Conservation (phyloP, 495 filamentous ascomycete genomes). For the Amorphotheca resinae region DNA sequence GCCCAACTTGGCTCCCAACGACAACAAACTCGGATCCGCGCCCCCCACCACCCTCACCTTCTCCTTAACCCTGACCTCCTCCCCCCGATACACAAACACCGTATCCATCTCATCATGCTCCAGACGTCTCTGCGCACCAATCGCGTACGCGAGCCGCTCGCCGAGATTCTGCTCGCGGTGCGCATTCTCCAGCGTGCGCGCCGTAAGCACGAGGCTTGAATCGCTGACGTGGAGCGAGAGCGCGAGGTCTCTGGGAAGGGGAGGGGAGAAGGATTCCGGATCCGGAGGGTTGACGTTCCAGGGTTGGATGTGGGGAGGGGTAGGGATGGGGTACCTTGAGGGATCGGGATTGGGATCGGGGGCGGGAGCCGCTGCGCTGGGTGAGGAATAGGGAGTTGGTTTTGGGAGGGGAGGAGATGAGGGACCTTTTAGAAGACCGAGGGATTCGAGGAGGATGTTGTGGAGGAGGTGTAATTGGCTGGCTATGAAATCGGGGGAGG, state of each 20-base stretch:
- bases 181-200: slow-evolving; percentile 64
- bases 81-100: slow-evolving; percentile 45
- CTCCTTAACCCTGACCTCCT: slow-evolving; percentile 72
- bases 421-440: slow-evolving; percentile 42
- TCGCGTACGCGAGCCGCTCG: slow-evolving; percentile 39
- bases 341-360: background rate
- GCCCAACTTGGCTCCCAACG: slow-evolving; percentile 75
- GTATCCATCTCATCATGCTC: slow-evolving; percentile 74
- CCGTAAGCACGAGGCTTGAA: slow-evolving; percentile 59
- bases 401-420: slow-evolving; percentile 24
- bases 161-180: slow-evolving; percentile 34
- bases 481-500: slow-evolving; percentile 49
- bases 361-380: background rate
- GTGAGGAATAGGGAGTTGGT: background rate
- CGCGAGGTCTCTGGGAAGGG: slow-evolving; percentile 45
- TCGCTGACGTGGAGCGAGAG: slow-evolving; percentile 71
- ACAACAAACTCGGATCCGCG: slow-evolving; percentile 79
- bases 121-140: slow-evolving; percentile 45
- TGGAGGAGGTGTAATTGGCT: slow-evolving; percentile 67
- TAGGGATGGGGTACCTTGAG: background rate
- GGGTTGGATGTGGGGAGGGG: background rate
- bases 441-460: slow-evolving; percentile 62
- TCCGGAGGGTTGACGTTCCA: slow-evolving; percentile 21
- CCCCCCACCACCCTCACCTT: slow-evolving; percentile 76
- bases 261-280: slow-evolving; percentile 31